Evolutionary conservation across 2,329 filamentous ascomycete species (phyloP).

Genomic region (Colletotrichum sp.): DNA sequence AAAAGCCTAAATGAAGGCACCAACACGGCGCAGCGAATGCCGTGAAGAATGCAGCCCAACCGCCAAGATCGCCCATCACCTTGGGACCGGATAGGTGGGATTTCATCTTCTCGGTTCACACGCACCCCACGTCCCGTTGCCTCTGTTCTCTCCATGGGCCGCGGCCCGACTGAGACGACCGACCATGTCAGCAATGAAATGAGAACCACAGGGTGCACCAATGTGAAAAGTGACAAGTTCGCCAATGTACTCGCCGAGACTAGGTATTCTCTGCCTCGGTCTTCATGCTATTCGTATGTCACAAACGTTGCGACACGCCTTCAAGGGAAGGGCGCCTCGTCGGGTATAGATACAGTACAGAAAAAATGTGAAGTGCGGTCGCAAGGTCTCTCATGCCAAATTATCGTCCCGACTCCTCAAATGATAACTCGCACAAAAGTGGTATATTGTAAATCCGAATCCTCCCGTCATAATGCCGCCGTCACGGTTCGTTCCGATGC

Average conservation of each 20-base stretch:
- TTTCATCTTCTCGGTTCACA: neutral
- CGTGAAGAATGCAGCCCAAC: neutral
- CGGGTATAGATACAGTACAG: constrained; percentile 19
- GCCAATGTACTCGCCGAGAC: neutral
- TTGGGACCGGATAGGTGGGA: neutral
- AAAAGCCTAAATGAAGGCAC: neutral
- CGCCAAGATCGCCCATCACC: neutral
- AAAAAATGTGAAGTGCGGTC: neutral
- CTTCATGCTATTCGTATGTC: neutral
- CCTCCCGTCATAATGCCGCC: neutral
- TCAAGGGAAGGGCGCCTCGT: neutral
- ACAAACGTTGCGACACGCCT: neutral
- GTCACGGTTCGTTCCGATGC: neutral
- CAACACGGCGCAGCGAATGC: neutral
- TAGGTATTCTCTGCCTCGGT: neutral
- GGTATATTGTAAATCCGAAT: constrained; percentile 6
- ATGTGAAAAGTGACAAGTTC: neutral
- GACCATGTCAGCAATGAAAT: neutral
- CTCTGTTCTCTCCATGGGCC: neutral
- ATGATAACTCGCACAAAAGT: constrained; percentile 6
- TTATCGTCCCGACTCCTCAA: neutral
- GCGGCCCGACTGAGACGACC: neutral
- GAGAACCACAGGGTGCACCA: neutral
- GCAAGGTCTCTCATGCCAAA: neutral
- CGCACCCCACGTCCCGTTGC: neutral